phyloP scores from a whole-genome alignment of 257 asterid species.

The Solanum sejunctum region DNA sequence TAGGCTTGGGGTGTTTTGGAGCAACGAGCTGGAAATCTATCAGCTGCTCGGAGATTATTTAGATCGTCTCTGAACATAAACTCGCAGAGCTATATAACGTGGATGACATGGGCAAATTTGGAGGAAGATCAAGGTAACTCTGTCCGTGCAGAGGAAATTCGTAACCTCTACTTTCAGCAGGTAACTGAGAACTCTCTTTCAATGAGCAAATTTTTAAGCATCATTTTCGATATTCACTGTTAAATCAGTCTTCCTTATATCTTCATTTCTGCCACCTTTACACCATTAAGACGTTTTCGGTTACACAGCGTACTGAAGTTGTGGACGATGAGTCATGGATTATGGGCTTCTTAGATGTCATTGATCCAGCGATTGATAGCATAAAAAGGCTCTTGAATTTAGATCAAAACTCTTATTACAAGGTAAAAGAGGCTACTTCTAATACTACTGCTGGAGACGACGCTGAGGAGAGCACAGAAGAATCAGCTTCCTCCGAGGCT shows the following conservation, averaged over 20 bases:
- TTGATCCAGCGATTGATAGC: conserved; percentile 87
- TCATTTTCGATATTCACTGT: neutral
- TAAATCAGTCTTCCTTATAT: neutral
- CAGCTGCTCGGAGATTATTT: conserved; percentile 80
- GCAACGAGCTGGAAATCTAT: conserved; percentile 74
- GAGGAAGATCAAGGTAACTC: conserved; percentile 95
- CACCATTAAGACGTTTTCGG: too few relatives aligned
- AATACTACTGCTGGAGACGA: neutral
- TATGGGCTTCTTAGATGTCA: conserved; percentile 87
- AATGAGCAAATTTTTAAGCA: neutral
- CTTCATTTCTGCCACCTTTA: neutral
- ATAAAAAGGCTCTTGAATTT: conserved; percentile 54
- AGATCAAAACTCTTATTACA: conserved; percentile 8
- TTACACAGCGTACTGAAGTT: conserved; percentile 74
- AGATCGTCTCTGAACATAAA: conserved; percentile 81
- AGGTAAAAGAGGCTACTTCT: conserved; percentile 9
- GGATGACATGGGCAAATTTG: conserved; percentile 98
- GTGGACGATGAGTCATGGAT: conserved; percentile 94
- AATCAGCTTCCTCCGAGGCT: conserved; percentile 11
- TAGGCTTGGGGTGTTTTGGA: conserved; percentile 99
- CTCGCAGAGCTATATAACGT: conserved; percentile 90
- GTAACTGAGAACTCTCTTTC: conserved; percentile 12
- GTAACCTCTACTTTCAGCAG: conserved; percentile 90
- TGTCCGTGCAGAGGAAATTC: conserved; percentile 83
- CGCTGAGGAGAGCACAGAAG: conserved; percentile 8